These are phyloP conservation scores for Cystobasidiaceae sp. DNA, from an alignment of 1,284 basidiomycete species.

Conservation along the genomic window DNA sequence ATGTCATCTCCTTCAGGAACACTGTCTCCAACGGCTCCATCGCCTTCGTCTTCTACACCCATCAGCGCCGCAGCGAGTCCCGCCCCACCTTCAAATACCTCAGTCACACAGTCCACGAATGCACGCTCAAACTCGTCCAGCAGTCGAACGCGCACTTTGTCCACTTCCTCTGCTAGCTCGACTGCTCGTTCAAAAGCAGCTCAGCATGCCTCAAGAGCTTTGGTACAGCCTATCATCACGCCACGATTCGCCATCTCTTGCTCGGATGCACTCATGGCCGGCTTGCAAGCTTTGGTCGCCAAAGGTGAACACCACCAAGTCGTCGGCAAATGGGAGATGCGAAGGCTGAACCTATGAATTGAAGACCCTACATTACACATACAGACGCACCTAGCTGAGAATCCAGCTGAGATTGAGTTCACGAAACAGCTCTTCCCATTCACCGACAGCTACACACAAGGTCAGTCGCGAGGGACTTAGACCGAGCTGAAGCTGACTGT, in stretches of 20 bases:
- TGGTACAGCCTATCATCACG: slow-evolving; percentile 85
- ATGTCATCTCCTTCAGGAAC: too few relatives aligned
- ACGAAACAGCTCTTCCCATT: slow-evolving; percentile 52
- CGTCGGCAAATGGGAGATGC: too few relatives aligned
- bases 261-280: slow-evolving; percentile 62
- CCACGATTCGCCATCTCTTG: slow-evolving; percentile 95
- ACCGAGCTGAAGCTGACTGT: not conserved
- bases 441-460: slow-evolving; percentile 45
- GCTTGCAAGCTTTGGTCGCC: slow-evolving; percentile 57
- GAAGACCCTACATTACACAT: slow-evolving; percentile 57
- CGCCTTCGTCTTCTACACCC: not conserved
- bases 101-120: too few relatives aligned
- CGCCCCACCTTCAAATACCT: not conserved
- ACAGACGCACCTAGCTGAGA: slow-evolving; percentile 93
- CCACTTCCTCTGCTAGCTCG: slow-evolving; percentile 7
- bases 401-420: slow-evolving; percentile 65
- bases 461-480: slow-evolving; percentile 3
- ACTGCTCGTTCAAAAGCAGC: slow-evolving; percentile 17
- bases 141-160: too few relatives aligned
- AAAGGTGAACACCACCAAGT: not conserved
- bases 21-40: not conserved
- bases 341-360: too few relatives aligned
- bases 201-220: slow-evolving; percentile 41
- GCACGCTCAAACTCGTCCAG: too few relatives aligned
- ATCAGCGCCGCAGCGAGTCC: not conserved